A percentile compares a stretch with the other conserved stretches of the same genome.
These are phyloP conservation scores for Erodium maritimum DNA, from an alignment of 345 rosid genomes.

Conservation along the genomic window DNA sequence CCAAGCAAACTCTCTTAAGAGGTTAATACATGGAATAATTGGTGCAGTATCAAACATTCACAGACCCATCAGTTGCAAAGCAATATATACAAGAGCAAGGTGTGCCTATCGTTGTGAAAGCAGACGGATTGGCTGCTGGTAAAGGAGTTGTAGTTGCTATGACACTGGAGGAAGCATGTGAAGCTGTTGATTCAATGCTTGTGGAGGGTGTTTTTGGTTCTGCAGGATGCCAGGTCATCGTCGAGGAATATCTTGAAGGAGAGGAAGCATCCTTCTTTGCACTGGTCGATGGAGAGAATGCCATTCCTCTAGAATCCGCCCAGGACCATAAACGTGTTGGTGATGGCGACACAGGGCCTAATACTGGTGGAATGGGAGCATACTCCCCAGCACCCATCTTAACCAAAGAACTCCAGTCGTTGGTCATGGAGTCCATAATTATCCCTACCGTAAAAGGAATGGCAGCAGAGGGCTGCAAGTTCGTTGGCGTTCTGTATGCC, in stretches of 20 bases:
- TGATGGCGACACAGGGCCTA: conserved; percentile 91
- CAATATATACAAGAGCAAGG: conserved; percentile 66
- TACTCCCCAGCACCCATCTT: conserved; percentile 85
- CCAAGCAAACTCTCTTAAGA: background rate
- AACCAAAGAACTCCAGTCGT: conserved; percentile 53
- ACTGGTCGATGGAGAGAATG: conserved; percentile 87
- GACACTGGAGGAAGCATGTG: conserved; percentile 65
- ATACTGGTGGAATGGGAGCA: conserved; percentile 98
- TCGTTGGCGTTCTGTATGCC: conserved; percentile 78
- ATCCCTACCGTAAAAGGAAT: conserved; percentile 85
- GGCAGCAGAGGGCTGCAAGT: conserved; percentile 89
- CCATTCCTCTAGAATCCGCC: conserved; percentile 86
- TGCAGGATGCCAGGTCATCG: conserved; percentile 61
- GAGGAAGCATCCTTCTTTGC: conserved; percentile 96
- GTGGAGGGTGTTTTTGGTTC: conserved; percentile 70
- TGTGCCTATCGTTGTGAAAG: conserved; percentile 74
- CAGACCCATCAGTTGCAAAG: conserved; percentile 59
- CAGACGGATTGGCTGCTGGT: conserved; percentile 95
- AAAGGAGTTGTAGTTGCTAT: conserved; percentile 86
- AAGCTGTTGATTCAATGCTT: conserved; percentile 88
- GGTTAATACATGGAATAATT: conserved; percentile 4
- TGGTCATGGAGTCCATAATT: conserved; percentile 77
- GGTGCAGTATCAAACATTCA: conserved; percentile 59
- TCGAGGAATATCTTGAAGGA: conserved; percentile 83
- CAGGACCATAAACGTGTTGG: conserved; percentile 96